These are phyloP conservation scores for Trichocladium uniseriatum DNA, from an alignment of 495 filamentous ascomycete species.

Conservation along the genomic window DNA sequence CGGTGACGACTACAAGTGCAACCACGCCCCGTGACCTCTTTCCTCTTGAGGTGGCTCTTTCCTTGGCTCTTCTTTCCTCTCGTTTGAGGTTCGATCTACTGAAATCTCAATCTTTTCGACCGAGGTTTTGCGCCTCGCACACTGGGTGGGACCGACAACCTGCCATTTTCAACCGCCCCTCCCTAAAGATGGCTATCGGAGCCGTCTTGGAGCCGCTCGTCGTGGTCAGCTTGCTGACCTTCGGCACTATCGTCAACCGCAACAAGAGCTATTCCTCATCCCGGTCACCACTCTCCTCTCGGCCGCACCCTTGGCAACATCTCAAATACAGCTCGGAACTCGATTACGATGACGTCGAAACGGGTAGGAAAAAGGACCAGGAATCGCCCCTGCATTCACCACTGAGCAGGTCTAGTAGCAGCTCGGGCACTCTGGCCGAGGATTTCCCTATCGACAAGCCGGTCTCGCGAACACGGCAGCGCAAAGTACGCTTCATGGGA, in stretches of 20 bases:
- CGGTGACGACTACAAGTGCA: too few species aligned
- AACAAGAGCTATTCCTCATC: constrained; percentile 11
- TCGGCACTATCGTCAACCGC: constrained; percentile 29
- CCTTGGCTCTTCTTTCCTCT: too few species aligned
- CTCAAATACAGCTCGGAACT: constrained; percentile 16
- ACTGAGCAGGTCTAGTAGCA: constrained; percentile 14
- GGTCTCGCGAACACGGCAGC: constrained; percentile 11
- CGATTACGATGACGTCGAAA: constrained; percentile 8
- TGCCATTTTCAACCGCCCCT: background rate
- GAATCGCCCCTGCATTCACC: background rate
- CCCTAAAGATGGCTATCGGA: constrained; percentile 24
- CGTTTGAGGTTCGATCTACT: too few species aligned
- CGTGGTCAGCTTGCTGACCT: constrained; percentile 24
- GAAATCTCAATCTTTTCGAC: too few species aligned
- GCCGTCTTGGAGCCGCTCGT: constrained; percentile 27
- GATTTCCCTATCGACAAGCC: background rate
- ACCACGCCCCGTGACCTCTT: background rate
- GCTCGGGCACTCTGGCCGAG: constrained; percentile 17
- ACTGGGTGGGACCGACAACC: too few species aligned
- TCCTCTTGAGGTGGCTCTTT: too few species aligned
- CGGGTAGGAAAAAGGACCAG: constrained; percentile 1
- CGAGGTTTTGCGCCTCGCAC: too few species aligned
- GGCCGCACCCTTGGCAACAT: constrained; percentile 17
- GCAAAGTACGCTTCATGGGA: constrained; percentile 16
- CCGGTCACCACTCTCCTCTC: constrained; percentile 4